Base-by-base conservation (phyloP, 306 rosid species). In the Castanospermum australe region DNA sequence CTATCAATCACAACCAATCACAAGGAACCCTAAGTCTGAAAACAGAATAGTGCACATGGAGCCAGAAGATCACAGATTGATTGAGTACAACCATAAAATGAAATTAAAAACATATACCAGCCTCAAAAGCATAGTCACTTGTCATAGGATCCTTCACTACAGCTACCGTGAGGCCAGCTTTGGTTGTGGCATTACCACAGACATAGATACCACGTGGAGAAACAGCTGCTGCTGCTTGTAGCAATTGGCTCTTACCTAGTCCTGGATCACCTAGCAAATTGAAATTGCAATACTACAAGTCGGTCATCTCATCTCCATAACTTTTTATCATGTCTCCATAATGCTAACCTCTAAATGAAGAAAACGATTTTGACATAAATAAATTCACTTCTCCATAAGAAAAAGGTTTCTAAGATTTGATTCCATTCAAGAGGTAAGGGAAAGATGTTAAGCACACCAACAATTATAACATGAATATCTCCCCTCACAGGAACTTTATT, bases 401-500 rank as follows among this genome's bases (percentile, higher is more conserved):
- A 60, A 69, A 79, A 10, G 54, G 79, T 14, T 50, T 75, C 20
- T 71, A 17, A 65, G 38, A 56, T 75, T 77, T 66, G 68, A 67
- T 69, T 82, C 70, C 61, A 30, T 72, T 50, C 66, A 68, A 71
- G 71, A 67, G 65, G 79, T 24, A 88, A 59, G 78, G 67, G 59
- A 69, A 74, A 71, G 77, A 66, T 69, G 81, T 57, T 45, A 81
- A 74, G 38, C 89, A 74, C 91, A 95, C 99, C 99, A 67, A 95
- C 99, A 78, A 92, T 83, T 71, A 95, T 80, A 84, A 92, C 94
- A 90, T 95, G 98, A 80, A 95, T 88, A 78, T 92, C 99, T 79
- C 99, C 97, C 86, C 99, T 87, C 48, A 95, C 99, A 73, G 97
- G 97, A 87, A 95, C 97, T 91, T 92, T 95, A 82, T 93, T 95